A percentile compares a stretch with the other conserved stretches of the same genome.
These are phyloP conservation scores for Fusarium aywerte DNA, from an alignment of 2,329 filamentous ascomycete species.

Conservation along the genomic window DNA sequence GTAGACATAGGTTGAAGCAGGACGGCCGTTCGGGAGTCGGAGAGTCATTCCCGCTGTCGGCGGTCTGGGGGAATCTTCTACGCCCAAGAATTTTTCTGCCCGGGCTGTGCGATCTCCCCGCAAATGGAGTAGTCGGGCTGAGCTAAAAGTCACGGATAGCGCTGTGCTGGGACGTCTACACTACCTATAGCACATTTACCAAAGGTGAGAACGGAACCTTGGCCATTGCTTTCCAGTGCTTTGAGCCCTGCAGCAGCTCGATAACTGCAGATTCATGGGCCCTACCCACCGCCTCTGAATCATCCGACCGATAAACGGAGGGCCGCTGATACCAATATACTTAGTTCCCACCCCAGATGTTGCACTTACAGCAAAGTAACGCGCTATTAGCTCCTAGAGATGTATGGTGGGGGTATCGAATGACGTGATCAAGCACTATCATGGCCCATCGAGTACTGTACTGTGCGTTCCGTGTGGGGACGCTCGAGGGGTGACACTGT, in stretches of 20 bases:
- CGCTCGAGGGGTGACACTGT: slow-evolving; percentile 28
- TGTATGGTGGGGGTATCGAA: slow-evolving; percentile 38
- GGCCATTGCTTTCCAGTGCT: slow-evolving; percentile 19
- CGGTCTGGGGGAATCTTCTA: slow-evolving; percentile 36
- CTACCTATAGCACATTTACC: not conserved
- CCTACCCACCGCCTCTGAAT: slow-evolving; percentile 40
- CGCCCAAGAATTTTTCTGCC: slow-evolving; percentile 18
- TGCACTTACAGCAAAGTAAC: slow-evolving; percentile 22
- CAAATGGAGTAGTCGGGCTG: slow-evolving; percentile 13
- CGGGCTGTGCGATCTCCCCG: slow-evolving; percentile 16
- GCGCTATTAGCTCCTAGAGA: slow-evolving; percentile 30
- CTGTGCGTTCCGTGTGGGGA: slow-evolving; percentile 13
- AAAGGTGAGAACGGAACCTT: not conserved
- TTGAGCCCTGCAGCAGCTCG: not conserved
- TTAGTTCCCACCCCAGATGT: not conserved
- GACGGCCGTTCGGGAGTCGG: slow-evolving; percentile 43
- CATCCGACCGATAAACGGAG: slow-evolving; percentile 44
- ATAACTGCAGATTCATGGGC: slow-evolving; percentile 11
- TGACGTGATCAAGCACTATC: slow-evolving; percentile 46
- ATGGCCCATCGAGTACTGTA: slow-evolving; percentile 35
- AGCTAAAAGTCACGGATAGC: not conserved
- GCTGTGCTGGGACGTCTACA: slow-evolving; percentile 3
- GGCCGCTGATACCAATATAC: slow-evolving; percentile 32
- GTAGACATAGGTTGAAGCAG: slow-evolving; percentile 1
- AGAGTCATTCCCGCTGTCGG: slow-evolving; percentile 46